phyloP scores from a whole-genome alignment of 345 rosid species.

The Rhizophora mangle region DNA sequence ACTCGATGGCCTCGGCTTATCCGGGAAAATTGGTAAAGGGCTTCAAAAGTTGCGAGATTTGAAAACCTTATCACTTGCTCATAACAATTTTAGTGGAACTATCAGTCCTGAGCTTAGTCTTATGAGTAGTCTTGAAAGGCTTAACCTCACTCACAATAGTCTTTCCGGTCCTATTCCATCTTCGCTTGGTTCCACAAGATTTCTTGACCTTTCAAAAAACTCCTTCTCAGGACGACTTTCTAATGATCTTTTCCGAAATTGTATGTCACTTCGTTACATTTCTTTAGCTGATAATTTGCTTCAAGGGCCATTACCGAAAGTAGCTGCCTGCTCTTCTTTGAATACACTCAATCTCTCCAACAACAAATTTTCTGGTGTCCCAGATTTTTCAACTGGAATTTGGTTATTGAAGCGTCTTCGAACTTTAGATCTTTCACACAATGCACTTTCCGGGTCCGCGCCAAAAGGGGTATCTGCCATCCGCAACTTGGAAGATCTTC shows the following conservation, averaged over 20 bases:
- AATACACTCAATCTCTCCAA: slow-evolving; percentile 64
- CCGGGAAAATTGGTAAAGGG: slow-evolving; percentile 78
- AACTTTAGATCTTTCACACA: slow-evolving; percentile 67
- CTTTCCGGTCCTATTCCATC: slow-evolving; percentile 61
- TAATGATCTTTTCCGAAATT: slow-evolving; percentile 43
- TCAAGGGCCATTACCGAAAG: slow-evolving; percentile 58
- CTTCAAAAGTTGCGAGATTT: slow-evolving; percentile 61
- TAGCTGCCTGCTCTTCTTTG: slow-evolving; percentile 49
- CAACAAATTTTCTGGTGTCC: slow-evolving; percentile 60
- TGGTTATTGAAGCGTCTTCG: slow-evolving; percentile 58
- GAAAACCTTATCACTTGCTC: slow-evolving; percentile 62
- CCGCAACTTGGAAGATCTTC: slow-evolving; percentile 55
- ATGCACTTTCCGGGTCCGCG: slow-evolving; percentile 53
- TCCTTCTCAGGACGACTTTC: slow-evolving; percentile 65
- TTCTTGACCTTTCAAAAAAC: slow-evolving; percentile 75
- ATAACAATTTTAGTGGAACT: slow-evolving; percentile 59
- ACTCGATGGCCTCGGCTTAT: slow-evolving; percentile 61
- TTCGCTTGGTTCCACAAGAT: slow-evolving; percentile 43
- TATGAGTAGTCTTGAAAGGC: slow-evolving; percentile 38
- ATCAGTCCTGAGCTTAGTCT: slow-evolving; percentile 39
- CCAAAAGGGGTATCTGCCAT: slow-evolving; percentile 50
- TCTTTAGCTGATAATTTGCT: slow-evolving; percentile 61
- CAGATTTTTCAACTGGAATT: slow-evolving; percentile 45
- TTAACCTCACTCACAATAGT: slow-evolving; percentile 63
- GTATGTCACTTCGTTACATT: slow-evolving; percentile 45